Evolutionary conservation across 768 basidiomycete species (phyloP).

Genomic region (Suillus occidentalis): DNA sequence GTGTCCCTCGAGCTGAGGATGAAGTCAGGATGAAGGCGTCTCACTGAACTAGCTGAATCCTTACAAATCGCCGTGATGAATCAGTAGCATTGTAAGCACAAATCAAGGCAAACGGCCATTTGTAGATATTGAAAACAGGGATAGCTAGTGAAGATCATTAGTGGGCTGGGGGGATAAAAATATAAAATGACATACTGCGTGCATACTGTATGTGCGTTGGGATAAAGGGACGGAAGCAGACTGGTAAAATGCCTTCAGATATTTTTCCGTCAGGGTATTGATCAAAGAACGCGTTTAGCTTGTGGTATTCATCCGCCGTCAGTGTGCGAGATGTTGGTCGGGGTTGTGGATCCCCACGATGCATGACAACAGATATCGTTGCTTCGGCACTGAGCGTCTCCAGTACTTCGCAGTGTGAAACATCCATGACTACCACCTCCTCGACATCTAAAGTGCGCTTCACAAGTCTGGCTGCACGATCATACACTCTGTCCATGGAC

Average conservation of each 20-base stretch:
- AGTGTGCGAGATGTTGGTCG: conserved; percentile 56
- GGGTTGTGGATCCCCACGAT: conserved; percentile 60
- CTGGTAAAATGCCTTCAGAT: conserved; percentile 82
- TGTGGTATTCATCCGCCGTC: conserved; percentile 70
- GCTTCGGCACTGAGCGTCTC: conserved; percentile 66
- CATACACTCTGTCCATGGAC: conserved; percentile 87
- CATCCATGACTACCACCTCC: conserved; percentile 89
- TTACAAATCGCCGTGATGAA: too few species aligned
- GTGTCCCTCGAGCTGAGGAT: too few species aligned
- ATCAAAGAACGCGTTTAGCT: conserved; percentile 74
- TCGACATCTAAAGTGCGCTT: conserved; percentile 90
- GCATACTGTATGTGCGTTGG: conserved; percentile 84
- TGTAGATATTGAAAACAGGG: conserved; percentile 91
- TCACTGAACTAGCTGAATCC: too few species aligned
- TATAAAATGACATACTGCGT: conserved; percentile 56
- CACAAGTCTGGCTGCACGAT: conserved; percentile 86
- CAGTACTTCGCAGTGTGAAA: conserved; percentile 85
- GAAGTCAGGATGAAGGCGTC: too few species aligned
- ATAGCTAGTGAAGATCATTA: conserved; percentile 47
- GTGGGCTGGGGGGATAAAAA: conserved; percentile 5
- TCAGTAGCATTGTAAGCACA: conserved; percentile 92
- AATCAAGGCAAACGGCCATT: conserved; percentile 85
- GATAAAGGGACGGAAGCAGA: conserved; percentile 79
- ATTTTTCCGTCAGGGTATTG: conserved; percentile 84
- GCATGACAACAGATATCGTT: conserved; percentile 62